phyloP scores from a whole-genome alignment of 176 grass and related monocot genomes.

The Avena eriantha region DNA sequence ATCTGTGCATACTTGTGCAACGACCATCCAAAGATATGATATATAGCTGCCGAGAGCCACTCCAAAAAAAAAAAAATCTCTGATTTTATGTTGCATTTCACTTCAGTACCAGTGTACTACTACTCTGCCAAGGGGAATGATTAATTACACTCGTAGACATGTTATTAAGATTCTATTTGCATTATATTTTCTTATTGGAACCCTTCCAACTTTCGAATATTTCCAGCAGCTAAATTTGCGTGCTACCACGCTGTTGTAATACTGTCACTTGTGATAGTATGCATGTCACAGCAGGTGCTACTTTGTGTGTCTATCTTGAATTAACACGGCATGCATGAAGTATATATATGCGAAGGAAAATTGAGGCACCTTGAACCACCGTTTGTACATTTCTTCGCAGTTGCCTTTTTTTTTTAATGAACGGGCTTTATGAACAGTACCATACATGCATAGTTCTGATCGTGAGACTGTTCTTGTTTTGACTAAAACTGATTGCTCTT shows the following conservation, averaged over 20 bases:
- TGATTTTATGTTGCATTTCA: constrained; percentile 30
- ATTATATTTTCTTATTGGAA: not conserved
- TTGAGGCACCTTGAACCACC: not conserved
- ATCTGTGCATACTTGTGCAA: not conserved
- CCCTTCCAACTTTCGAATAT: not conserved
- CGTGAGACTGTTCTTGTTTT: not conserved
- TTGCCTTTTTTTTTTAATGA: not conserved
- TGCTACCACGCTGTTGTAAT: not conserved
- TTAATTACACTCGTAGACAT: not conserved
- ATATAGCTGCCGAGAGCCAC: constrained; percentile 11
- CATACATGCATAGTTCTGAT: not conserved
- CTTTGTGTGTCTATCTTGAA: not conserved
- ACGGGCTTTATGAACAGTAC: not conserved
- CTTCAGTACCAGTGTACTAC: not conserved
- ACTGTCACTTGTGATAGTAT: constrained; percentile 13
- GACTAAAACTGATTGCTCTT: not conserved
- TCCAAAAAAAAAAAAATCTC: not conserved
- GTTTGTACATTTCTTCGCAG: not conserved
- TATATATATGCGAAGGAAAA: not conserved
- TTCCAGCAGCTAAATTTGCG: not conserved
- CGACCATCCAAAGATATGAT: not conserved
- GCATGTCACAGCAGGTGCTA: not conserved
- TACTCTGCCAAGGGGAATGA: not conserved
- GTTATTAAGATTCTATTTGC: not conserved
- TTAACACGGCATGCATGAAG: not conserved